These are phyloP conservation scores for Chlamydomonas sp. DNA, from an alignment of 139 green algal species.

Conservation along the genomic window DNA sequence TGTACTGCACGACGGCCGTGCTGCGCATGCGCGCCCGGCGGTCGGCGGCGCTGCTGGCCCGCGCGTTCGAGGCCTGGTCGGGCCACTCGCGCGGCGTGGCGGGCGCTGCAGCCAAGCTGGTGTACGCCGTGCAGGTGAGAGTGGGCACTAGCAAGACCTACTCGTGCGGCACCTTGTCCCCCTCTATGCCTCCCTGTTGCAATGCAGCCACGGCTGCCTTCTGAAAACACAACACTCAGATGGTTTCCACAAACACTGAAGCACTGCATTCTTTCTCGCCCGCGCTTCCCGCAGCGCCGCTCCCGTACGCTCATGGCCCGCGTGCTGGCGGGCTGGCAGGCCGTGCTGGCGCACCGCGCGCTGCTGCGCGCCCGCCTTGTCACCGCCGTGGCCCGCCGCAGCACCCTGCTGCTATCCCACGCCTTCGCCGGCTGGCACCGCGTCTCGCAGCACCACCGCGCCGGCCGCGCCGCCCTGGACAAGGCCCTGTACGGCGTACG, in stretches of 20 bases:
- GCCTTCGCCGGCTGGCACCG: background rate
- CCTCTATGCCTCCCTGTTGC: no score
- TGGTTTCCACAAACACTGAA: no score
- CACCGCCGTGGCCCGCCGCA: slow-evolving; percentile 17
- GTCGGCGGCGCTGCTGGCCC: background rate
- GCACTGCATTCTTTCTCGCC: background rate
- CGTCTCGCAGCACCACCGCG: background rate
- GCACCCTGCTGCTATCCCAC: slow-evolving; percentile 5
- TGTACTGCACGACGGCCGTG: slow-evolving; percentile 16
- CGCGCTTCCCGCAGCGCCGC: slow-evolving; percentile 6
- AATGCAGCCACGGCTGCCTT: no score
- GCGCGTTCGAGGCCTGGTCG: slow-evolving; percentile 9
- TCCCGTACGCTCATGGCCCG: slow-evolving; percentile 9
- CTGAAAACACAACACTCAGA: no score
- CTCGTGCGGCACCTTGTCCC: no score
- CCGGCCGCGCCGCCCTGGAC: no score
- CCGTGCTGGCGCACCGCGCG: background rate
- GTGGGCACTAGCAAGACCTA: no score
- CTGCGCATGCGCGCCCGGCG: slow-evolving; percentile 2
- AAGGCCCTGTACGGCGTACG: no score
- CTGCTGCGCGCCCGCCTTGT: background rate
- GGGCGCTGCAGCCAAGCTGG: background rate
- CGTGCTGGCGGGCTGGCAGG: slow-evolving; percentile 10
- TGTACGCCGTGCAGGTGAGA: slow-evolving; percentile 20
- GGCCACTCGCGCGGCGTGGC: background rate